Base-by-base conservation (phyloP, 768 basidiomycete genomes). In the Postia placenta region DNA sequence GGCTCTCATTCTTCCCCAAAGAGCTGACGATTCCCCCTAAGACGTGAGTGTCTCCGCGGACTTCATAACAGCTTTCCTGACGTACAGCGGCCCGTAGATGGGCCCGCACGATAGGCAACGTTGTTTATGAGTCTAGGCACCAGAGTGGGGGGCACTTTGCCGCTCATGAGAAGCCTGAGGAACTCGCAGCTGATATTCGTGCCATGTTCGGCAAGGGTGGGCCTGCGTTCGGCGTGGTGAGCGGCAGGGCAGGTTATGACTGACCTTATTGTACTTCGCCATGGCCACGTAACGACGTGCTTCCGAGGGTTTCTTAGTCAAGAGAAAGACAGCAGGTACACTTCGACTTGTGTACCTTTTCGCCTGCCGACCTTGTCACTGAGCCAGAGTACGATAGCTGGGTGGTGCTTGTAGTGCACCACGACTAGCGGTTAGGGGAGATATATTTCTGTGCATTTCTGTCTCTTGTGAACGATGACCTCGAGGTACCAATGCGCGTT, bases 1-100 rank as follows among this genome's bases (percentile, higher is more conserved):
- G 67, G 9, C 9, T 59, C 5, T 65, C 65, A 20, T 57, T 53
- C 46, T 69, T 67, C 47, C 65, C 67, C 15, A 52, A 55, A 2
- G 67, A 69, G 17, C 2, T 61, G 11, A 14, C 37, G 9, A 37
- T 41, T 1, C 42, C 46, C 3, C 60, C 63, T 3, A 57, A 42
- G 26, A 39, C 50, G 62, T 62, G 45, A 19, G 61, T 60, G 7
- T 14, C 24, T 36, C 11, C 44, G 24, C 42, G 5, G 1, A 35
- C 7, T 2, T 2, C 12, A 2, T 23, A 27, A 17, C 12, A 14
- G 22, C 24, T 6, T 9, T 52, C n/a, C 5, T 26, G 37, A 11
- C 5, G 14, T 5, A 5, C 14, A 35, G n/a, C 36, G 20, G 17
- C 17, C 17, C 12, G 27, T 24, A 62, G 60, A 12, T 63, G 60